A percentile compares a stretch with the other conserved stretches of the same genome.
Evolutionary conservation across 192 early-diverging fungal genomes (phyloP).

Genomic region (Coemansia sp.): DNA sequence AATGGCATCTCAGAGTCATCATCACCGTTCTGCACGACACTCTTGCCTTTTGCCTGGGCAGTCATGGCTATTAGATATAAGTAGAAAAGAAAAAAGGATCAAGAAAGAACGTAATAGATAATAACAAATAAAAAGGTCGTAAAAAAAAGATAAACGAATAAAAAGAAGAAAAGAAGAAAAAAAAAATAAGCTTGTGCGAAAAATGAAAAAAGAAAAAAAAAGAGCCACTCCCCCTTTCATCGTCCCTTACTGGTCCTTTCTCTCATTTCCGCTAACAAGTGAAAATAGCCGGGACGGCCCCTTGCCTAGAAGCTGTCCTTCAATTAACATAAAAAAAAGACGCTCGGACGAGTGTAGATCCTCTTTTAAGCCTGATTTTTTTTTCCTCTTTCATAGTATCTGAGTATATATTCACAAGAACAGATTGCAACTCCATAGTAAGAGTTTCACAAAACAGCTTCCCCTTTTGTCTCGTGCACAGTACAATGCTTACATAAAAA

Average conservation of each 20-base stretch:
- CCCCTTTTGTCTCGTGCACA: no score
- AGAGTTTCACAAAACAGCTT: no score
- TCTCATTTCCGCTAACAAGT: not conserved
- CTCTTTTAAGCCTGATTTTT: not conserved
- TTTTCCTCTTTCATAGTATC: not conserved
- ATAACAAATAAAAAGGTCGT: not conserved
- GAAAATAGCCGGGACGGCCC: conserved; percentile 3
- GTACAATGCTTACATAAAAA: no score
- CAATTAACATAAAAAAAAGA: not conserved
- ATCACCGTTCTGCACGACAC: conserved; percentile 12
- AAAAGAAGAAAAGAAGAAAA: not conserved
- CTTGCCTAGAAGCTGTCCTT: not conserved
- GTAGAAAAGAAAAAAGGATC: not conserved
- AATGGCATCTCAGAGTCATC: conserved; percentile 28
- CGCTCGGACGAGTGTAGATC: conserved; percentile 1
- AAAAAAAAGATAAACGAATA: not conserved
- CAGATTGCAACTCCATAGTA: no score
- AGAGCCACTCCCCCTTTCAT: not conserved
- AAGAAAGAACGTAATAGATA: not conserved
- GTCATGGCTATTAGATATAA: conserved; percentile 11
- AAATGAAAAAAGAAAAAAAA: not conserved
- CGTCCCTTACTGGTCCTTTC: not conserved
- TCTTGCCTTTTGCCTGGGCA: conserved; percentile 38
- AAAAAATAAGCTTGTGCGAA: not conserved
- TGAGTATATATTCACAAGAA: not conserved